Percentiles rank a stretch among this genome's conserved stretches.
Evolutionary conservation across 1,139 yeast species (phyloP).

Genomic region (Sugiyamaella paludigena): DNA sequence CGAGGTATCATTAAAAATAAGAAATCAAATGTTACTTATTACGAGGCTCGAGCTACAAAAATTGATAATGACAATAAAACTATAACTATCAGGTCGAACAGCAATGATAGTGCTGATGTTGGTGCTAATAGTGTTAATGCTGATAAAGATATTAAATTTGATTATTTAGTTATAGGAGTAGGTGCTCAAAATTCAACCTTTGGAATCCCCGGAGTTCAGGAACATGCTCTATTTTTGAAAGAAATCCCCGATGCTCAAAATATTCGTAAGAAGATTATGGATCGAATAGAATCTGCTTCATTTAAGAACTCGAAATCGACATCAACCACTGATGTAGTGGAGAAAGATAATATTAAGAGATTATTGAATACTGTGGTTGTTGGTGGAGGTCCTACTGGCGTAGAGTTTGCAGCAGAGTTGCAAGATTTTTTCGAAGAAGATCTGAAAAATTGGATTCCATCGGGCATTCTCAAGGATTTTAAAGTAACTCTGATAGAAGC

Average conservation of each 20-base stretch:
- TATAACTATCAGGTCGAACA: constrained; percentile 52
- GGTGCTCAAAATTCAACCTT: constrained; percentile 92
- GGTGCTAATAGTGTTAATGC: constrained; percentile 5
- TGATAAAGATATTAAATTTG: constrained; percentile 48
- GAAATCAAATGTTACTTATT: constrained; percentile 75
- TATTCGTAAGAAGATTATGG: constrained; percentile 73
- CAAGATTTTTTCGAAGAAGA: constrained; percentile 94
- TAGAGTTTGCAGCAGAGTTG: constrained; percentile 91
- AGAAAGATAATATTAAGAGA: constrained; percentile 76
- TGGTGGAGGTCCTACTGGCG: constrained; percentile 98
- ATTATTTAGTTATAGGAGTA: constrained; percentile 81
- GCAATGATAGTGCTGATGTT: constrained; percentile 18
- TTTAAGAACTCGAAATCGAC: constrained; percentile 51
- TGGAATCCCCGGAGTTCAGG: constrained; percentile 90
- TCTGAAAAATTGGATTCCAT: constrained; percentile 80
- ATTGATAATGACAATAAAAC: constrained; percentile 67
- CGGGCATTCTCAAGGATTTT: constrained; percentile 69
- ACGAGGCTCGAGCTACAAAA: constrained; percentile 88
- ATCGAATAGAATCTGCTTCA: constrained; percentile 78
- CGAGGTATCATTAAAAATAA: constrained; percentile 69
- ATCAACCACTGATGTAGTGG: constrained; percentile 30
- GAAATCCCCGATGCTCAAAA: constrained; percentile 80
- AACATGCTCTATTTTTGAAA: constrained; percentile 79
- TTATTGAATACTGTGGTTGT: constrained; percentile 80
- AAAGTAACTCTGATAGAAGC: constrained; percentile 87